Conservation (phyloP, 495 filamentous ascomycete genomes). For the Schizothecium vesticola region DNA sequence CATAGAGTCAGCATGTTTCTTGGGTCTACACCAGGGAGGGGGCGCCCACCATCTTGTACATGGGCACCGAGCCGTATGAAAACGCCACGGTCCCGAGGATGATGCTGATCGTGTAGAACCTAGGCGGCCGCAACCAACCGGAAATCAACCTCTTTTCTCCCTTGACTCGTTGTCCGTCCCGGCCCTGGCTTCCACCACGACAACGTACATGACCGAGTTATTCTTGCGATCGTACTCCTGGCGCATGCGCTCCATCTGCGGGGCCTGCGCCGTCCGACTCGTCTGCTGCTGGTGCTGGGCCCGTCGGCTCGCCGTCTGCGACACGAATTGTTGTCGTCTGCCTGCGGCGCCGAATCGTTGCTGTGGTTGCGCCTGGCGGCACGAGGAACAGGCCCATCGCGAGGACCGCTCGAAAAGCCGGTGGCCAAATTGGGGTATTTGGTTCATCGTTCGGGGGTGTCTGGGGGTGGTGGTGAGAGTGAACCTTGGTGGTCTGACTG, state of each 20-base stretch:
- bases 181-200: slow-evolving; percentile 7
- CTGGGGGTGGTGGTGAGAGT: neutral
- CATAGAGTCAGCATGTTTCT: neutral
- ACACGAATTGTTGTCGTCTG: slow-evolving; percentile 16
- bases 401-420: slow-evolving; percentile 6
- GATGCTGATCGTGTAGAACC: slow-evolving; percentile 77
- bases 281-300: slow-evolving; percentile 17
- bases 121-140: slow-evolving; percentile 25
- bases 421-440: slow-evolving; percentile 9
- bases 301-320: slow-evolving; percentile 16
- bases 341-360: neutral
- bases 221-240: slow-evolving; percentile 56
- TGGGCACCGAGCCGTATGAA: slow-evolving; percentile 90
- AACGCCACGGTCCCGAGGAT: slow-evolving; percentile 87
- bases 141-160: neutral
- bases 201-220: slow-evolving; percentile 49
- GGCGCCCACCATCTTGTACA: slow-evolving; percentile 85
- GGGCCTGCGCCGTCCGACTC: slow-evolving; percentile 18
- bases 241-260: slow-evolving; percentile 51
- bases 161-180: neutral
- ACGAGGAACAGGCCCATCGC: slow-evolving; percentile 14
- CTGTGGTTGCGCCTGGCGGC: slow-evolving; percentile 18
- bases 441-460: slow-evolving; percentile 25
- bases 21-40: neutral
- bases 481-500: slow-evolving; percentile 3